Base-by-base conservation (phyloP, 768 basidiomycete species). In the Kockovaella imperatae region DNA sequence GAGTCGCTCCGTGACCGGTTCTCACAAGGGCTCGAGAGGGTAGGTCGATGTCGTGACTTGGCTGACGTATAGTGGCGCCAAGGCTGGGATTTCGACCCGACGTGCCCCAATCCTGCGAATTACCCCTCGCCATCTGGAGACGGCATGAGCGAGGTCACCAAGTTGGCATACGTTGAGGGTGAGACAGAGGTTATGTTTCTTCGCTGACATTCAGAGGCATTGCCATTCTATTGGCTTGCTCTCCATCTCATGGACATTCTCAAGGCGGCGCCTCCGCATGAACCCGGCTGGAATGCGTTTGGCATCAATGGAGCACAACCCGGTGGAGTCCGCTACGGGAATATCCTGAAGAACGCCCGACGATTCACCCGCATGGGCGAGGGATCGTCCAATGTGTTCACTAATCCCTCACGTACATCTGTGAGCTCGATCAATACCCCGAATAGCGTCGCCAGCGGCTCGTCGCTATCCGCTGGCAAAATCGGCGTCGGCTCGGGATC, bases 221-320 rank as follows among this genome's bases (percentile, higher is more conserved):
- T 73, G 3, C 74, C 74, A 6, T 72, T 64, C 55, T 74, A 69
- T 51, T 74, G 74, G 74, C 64, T 74, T 21, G 63, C 67, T 17
- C 64, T 67, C 30, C 67, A 69, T 5, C 49, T 74, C 18, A 49
- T 69, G n/a, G 67, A 63, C 51, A 52, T 65, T 14, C 53, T 74
- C 30, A 67, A 62, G 43, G 50, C 42, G 3, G 53, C 58, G 4
- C 49, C 60, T 1, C 36, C 53, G 5, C 40, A 42, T 18, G 58
- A 54, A 32, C 48, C 52, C 6, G 59, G 60, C 13, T 53, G 23
- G 47, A 65, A 68, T 45, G 25, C 42, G 7, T 68, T 65, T 49
- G 41, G 31, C 15, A 30, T 28, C 3, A 31, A 34, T 6, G 31
- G 32, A 3, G 21, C 23, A 10, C 46, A 50, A 7, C 14, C 10